phyloP scores from a whole-genome alignment of 768 basidiomycete genomes.

The Cyathus striatus region DNA sequence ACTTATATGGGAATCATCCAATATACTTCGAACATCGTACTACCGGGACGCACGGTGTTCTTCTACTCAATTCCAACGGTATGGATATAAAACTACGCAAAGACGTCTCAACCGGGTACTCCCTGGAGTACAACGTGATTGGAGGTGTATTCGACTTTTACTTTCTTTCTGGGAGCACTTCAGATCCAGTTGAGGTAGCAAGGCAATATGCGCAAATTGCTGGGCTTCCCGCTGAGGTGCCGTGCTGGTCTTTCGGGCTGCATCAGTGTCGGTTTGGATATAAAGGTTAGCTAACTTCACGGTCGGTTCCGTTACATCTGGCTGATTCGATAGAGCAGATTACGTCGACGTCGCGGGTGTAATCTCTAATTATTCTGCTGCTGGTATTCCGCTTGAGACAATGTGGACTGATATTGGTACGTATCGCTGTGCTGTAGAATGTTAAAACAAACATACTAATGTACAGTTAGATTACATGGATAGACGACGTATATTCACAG shows the following conservation, averaged over 20 bases:
- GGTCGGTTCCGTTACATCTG: neutral
- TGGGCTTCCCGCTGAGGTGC: conserved; percentile 65
- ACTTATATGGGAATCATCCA: conserved; percentile 71
- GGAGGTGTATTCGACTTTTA: conserved; percentile 78
- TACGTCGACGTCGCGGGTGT: conserved; percentile 59
- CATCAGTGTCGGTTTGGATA: conserved; percentile 76
- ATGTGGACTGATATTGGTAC: conserved; percentile 78
- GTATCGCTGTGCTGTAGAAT: conserved; percentile 1
- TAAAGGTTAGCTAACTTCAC: conserved; percentile 30
- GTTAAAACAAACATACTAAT: neutral
- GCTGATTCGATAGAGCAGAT: conserved; percentile 26
- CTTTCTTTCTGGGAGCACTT: conserved; percentile 66
- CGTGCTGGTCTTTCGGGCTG: conserved; percentile 70
- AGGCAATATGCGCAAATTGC: conserved; percentile 67
- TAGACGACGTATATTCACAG: conserved; percentile 60
- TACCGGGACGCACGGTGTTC: conserved; percentile 65
- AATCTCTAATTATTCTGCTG: conserved; percentile 54
- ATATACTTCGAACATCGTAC: conserved; percentile 67
- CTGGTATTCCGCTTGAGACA: conserved; percentile 64
- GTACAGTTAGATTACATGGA: conserved; percentile 57
- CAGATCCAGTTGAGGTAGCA: conserved; percentile 51
- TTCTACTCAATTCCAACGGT: conserved; percentile 65
- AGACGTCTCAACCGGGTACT: conserved; percentile 24
- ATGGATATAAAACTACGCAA: conserved; percentile 71
- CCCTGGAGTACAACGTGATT: conserved; percentile 72